A percentile compares a stretch with the other conserved stretches of the same genome.
phyloP scores from a whole-genome alignment of 2,329 filamentous ascomycete species.

The Magnaporthiopsis incrustans region DNA sequence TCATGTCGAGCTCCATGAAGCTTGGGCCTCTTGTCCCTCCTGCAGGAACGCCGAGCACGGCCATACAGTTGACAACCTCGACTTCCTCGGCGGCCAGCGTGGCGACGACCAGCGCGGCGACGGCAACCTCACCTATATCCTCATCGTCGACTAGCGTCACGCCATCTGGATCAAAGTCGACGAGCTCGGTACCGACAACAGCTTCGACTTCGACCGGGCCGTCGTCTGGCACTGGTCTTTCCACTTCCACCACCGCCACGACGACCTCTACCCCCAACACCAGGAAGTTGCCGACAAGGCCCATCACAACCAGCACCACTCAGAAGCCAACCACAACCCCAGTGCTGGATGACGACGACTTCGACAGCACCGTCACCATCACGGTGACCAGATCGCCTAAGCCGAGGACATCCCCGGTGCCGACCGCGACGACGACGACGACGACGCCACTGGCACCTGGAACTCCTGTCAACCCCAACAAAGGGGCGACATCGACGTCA shows the following conservation, averaged over 20 bases:
- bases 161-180: background rate
- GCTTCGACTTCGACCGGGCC: background rate
- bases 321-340: background rate
- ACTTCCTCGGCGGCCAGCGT: background rate
- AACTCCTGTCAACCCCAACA: background rate
- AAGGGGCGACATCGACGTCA: background rate
- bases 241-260: background rate
- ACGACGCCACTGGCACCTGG: background rate
- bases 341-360: conserved; percentile 15
- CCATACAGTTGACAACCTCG: background rate
- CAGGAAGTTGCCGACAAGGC: background rate
- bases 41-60: background rate
- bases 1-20: background rate
- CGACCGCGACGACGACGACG: no score
- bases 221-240: background rate
- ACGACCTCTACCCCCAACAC: background rate
- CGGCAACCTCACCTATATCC: no score
- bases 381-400: background rate
- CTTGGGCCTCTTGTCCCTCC: background rate
- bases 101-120: no score
- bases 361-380: conserved; percentile 25
- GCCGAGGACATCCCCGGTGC: background rate
- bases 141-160: background rate
- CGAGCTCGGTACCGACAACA: background rate
- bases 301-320: background rate